Evolutionary conservation across 2,329 filamentous ascomycete species (phyloP).

Genomic region (Knufia petricola): DNA sequence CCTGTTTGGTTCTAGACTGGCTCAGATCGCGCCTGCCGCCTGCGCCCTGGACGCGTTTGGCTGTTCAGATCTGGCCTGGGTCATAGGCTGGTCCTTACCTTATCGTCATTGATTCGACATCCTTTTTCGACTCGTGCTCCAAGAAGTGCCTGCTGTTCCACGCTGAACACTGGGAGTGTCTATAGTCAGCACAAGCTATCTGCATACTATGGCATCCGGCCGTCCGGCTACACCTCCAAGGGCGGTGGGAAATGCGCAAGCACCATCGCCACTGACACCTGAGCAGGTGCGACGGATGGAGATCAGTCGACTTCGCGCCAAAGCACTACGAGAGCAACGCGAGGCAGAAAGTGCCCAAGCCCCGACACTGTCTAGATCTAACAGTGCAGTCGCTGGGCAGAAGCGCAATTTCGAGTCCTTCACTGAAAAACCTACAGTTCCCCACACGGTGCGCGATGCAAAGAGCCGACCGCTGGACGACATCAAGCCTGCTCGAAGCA

Average conservation of each 20-base stretch:
- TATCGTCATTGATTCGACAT: too few relatives aligned
- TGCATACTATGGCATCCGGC: conserved; percentile 23
- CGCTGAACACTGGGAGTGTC: too few relatives aligned
- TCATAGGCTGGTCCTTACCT: background rate
- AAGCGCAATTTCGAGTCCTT: conserved; percentile 65
- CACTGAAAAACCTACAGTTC: conserved; percentile 36
- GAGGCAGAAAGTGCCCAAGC: conserved; percentile 47
- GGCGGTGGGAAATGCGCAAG: conserved; percentile 26
- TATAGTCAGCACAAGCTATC: too few relatives aligned
- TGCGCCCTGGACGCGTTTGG: background rate
- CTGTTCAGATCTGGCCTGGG: conserved; percentile 3
- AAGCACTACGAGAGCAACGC: conserved; percentile 67
- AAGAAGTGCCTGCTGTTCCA: too few relatives aligned
- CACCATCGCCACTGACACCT: conserved; percentile 44
- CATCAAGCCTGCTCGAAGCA: conserved; percentile 67
- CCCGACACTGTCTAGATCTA: conserved; percentile 28
- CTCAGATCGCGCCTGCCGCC: conserved; percentile 1
- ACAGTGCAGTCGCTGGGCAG: conserved; percentile 49
- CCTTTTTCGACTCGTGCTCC: background rate
- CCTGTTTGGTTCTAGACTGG: background rate
- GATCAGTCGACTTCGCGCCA: conserved; percentile 77
- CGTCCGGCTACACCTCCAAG: conserved; percentile 39
- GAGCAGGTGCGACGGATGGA: conserved; percentile 61
- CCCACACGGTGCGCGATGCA: conserved; percentile 60
- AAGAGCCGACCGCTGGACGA: conserved; percentile 38